Percentiles rank a stretch among this genome's conserved stretches.
phyloP scores from a whole-genome alignment of 1,284 basidiomycete genomes.

The Boletus smithii region DNA sequence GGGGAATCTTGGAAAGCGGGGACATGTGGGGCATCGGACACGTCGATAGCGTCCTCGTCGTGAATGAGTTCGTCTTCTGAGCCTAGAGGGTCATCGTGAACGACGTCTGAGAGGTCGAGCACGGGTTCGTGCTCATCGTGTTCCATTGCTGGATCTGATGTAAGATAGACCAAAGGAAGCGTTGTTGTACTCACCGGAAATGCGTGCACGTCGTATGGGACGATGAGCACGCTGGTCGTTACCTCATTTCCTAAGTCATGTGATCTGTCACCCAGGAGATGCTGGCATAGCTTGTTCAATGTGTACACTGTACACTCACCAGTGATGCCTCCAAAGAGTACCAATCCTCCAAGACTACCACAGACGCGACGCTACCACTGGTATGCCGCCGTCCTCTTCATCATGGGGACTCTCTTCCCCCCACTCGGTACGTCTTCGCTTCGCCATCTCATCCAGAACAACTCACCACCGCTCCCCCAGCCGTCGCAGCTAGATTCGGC shows the following conservation, averaged over 20 bases:
- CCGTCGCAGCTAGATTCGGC: slow-evolving; percentile 93
- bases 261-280: slow-evolving; percentile 12
- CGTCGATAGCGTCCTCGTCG: slow-evolving; percentile 33
- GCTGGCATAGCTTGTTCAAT: no score
- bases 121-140: slow-evolving; percentile 59
- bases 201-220: slow-evolving; percentile 19
- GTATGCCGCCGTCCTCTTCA: slow-evolving; percentile 78
- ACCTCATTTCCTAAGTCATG: slow-evolving; percentile 34
- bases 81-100: slow-evolving; percentile 63
- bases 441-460: neutral
- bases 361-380: slow-evolving; percentile 77
- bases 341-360: slow-evolving; percentile 56
- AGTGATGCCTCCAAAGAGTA: slow-evolving; percentile 33
- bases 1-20: slow-evolving; percentile 29
- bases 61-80: slow-evolving; percentile 36
- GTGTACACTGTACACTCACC: neutral
- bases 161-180: no score
- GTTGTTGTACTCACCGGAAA: slow-evolving; percentile 16
- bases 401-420: slow-evolving; percentile 80
- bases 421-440: slow-evolving; percentile 68
- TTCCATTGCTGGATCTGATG: slow-evolving; percentile 43
- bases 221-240: slow-evolving; percentile 26
- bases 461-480: slow-evolving; percentile 40
- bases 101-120: slow-evolving; percentile 73
- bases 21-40: slow-evolving; percentile 27